These are phyloP conservation scores for Camelina neglecta DNA, from an alignment of 345 rosid species.

Conservation along the genomic window DNA sequence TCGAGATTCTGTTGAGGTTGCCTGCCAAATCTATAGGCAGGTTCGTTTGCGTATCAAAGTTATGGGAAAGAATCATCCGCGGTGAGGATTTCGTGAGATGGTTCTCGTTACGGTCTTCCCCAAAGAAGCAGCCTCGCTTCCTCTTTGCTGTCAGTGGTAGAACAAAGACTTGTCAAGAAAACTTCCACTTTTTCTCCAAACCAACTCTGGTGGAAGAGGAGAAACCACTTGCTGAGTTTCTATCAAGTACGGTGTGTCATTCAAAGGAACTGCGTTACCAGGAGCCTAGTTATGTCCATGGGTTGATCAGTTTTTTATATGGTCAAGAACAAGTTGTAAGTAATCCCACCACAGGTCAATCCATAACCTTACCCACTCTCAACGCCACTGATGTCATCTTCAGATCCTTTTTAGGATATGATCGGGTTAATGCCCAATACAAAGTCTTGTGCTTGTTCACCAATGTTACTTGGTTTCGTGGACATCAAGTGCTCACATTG, in stretches of 20 bases:
- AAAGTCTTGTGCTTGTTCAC: conserved; percentile 6
- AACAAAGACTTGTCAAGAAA: no score
- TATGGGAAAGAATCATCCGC: not conserved
- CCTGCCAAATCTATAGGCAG: not conserved
- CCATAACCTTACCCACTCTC: not conserved
- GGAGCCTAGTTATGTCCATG: not conserved
- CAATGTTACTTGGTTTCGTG: not conserved
- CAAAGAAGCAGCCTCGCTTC: not conserved
- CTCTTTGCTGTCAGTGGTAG: not conserved
- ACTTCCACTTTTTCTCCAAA: no score
- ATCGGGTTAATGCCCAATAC: not conserved
- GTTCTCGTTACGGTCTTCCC: not conserved
- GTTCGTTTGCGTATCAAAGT: not conserved
- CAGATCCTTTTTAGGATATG: conserved; percentile 31
- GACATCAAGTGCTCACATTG: not conserved
- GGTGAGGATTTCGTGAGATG: not conserved
- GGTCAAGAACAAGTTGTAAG: not conserved
- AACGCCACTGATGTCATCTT: not conserved
- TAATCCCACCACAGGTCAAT: not conserved
- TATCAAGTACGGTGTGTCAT: no score
- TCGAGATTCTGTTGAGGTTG: not conserved
- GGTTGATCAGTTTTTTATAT: not conserved
- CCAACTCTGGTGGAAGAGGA: no score
- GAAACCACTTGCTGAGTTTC: no score
- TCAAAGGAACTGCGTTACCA: not conserved